Conservation (phyloP, 345 rosid genomes). For the Aquilaria malaccensis region DNA sequence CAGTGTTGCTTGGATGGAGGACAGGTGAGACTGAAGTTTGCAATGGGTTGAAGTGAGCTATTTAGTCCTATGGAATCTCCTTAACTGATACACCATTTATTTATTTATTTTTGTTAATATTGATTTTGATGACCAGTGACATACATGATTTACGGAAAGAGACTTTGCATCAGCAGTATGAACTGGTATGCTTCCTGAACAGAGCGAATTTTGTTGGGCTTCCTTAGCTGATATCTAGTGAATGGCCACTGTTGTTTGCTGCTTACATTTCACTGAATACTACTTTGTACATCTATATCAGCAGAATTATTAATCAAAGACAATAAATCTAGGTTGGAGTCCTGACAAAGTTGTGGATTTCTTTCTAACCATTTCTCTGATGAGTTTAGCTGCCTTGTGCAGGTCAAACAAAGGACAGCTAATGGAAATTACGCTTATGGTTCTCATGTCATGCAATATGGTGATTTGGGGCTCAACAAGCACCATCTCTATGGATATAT, state of each 20-base stretch:
- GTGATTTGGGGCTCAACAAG: conserved; percentile 53
- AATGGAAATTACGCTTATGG: conserved; percentile 40
- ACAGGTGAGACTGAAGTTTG: conserved; percentile 37
- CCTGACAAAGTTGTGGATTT: no score
- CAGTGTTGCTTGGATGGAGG: conserved; percentile 97
- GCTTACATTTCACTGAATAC: no score
- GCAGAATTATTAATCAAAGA: no score
- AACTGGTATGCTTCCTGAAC: conserved; percentile 41
- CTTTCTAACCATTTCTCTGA: no score
- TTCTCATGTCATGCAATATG: conserved; percentile 93
- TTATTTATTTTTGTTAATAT: no score
- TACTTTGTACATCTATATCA: no score
- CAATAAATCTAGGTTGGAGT: no score
- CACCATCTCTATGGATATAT: conserved; percentile 50
- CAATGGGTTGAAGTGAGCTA: neutral
- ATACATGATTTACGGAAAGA: conserved; percentile 68
- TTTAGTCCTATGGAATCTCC: no score
- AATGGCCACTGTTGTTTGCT: no score
- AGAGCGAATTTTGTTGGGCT: no score
- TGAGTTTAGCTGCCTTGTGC: conserved; percentile 1
- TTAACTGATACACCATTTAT: neutral
- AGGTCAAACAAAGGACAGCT: conserved; percentile 73
- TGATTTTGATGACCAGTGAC: conserved; percentile 42
- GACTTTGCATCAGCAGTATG: conserved; percentile 72
- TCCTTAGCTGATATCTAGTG: no score